These are phyloP conservation scores for Coemansia sp. DNA, from an alignment of 192 early-diverging fungal species.

Conservation along the genomic window DNA sequence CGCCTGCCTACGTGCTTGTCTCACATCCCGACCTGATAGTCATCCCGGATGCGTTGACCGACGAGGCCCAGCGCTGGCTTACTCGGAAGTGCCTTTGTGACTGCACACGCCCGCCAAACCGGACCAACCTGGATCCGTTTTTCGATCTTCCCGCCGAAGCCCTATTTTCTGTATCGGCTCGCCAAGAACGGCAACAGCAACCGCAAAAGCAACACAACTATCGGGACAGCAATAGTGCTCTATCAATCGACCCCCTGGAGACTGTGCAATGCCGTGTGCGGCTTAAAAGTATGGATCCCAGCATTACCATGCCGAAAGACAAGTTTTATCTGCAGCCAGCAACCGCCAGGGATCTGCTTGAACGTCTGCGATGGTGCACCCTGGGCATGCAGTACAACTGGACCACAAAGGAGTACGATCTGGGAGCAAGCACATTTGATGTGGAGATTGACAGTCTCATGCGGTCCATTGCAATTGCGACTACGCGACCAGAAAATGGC, in stretches of 20 bases:
- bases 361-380: conserved; percentile 69
- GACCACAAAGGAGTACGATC: conserved; percentile 74
- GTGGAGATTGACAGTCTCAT: conserved; percentile 61
- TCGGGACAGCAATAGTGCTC: conserved; percentile 61
- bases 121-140: conserved; percentile 87
- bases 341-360: conserved; percentile 16
- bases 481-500: conserved; percentile 46
- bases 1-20: conserved; percentile 38
- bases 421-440: conserved; percentile 63
- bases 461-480: conserved; percentile 64
- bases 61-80: conserved; percentile 65
- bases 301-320: conserved; percentile 33
- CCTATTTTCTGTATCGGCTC: conserved; percentile 29
- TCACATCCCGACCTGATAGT: conserved; percentile 71
- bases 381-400: conserved; percentile 81
- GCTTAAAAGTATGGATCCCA: conserved; percentile 28
- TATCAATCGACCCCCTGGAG: neutral
- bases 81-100: conserved; percentile 73
- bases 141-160: conserved; percentile 67
- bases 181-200: neutral
- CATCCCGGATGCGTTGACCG: conserved; percentile 78
- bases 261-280: conserved; percentile 38
- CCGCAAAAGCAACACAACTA: neutral
- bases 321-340: conserved; percentile 30
- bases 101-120: conserved; percentile 78